Conservation (phyloP, 257 asterid genomes). For the Ilex aquifolium region DNA sequence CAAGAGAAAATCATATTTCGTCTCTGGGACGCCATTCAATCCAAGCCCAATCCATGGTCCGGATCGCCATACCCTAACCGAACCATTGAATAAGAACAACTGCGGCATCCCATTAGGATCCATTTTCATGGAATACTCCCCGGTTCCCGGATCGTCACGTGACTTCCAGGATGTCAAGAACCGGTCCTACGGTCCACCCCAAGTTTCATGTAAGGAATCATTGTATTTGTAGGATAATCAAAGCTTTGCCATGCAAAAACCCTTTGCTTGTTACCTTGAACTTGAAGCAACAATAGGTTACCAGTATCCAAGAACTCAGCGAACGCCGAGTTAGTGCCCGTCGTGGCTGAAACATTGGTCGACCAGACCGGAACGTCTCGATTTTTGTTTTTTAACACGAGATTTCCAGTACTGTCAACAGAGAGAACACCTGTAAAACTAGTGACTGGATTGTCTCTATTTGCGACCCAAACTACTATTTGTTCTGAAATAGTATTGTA, state of each 20-base stretch:
- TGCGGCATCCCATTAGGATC: slow-evolving; percentile 31
- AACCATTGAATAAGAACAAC: slow-evolving; percentile 6
- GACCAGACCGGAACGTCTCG: slow-evolving; percentile 20
- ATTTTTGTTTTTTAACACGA: slow-evolving; percentile 19
- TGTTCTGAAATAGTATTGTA: too few relatives aligned
- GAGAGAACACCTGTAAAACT: too few relatives aligned
- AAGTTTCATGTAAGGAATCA: too few relatives aligned
- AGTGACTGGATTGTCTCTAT: too few relatives aligned
- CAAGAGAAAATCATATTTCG: slow-evolving; percentile 23
- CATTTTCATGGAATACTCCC: background rate
- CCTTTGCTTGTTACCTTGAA: too few relatives aligned
- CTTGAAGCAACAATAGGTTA: slow-evolving; percentile 27
- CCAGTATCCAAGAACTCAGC: slow-evolving; percentile 37
- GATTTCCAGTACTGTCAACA: background rate
- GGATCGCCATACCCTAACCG: slow-evolving; percentile 21
- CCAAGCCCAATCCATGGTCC: slow-evolving; percentile 26
- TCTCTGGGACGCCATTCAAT: slow-evolving; percentile 19
- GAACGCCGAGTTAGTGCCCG: background rate
- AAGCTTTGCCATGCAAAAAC: too few relatives aligned
- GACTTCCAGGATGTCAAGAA: slow-evolving; percentile 40
- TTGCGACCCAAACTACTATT: too few relatives aligned
- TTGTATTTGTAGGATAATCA: too few relatives aligned
- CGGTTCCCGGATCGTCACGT: slow-evolving; percentile 26
- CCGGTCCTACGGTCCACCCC: slow-evolving; percentile 15
- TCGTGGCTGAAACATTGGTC: slow-evolving; percentile 18